A percentile compares a stretch with the other conserved stretches of the same genome.
These are phyloP conservation scores for Oxytropis ochrocephala DNA, from an alignment of 306 rosid species.

Conservation along the genomic window DNA sequence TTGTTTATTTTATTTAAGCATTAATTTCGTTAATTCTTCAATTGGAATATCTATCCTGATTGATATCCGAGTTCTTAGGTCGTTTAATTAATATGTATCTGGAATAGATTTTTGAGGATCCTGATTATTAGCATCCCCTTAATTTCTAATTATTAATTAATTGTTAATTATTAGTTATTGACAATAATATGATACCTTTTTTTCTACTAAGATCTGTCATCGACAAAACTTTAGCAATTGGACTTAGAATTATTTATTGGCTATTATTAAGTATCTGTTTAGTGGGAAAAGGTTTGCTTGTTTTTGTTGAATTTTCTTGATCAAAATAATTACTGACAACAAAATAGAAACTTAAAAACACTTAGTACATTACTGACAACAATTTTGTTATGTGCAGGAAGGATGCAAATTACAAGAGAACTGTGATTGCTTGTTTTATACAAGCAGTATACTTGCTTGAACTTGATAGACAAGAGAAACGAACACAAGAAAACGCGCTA, in stretches of 20 bases:
- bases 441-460: slow-evolving; percentile 88
- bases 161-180: not conserved
- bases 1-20: not conserved
- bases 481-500: slow-evolving; percentile 48
- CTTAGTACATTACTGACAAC: not conserved
- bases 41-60: not conserved
- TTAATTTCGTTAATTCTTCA: not conserved
- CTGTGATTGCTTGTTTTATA: slow-evolving; percentile 87
- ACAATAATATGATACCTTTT: not conserved
- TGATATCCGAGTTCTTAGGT: not conserved
- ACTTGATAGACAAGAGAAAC: slow-evolving; percentile 83
- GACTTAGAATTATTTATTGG: not conserved
- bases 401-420: slow-evolving; percentile 73
- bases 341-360: not conserved
- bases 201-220: not conserved
- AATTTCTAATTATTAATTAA: not conserved
- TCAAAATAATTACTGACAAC: not conserved
- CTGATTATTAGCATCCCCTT: slow-evolving; percentile 13
- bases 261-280: too few relatives aligned
- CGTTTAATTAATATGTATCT: not conserved
- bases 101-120: not conserved
- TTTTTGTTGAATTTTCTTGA: not conserved
- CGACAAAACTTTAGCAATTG: not conserved
- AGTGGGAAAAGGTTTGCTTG: too few relatives aligned
- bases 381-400: slow-evolving; percentile 49